Evolutionary conservation across 345 rosid genomes (phyloP).

Genomic region (Citrus maxima): DNA sequence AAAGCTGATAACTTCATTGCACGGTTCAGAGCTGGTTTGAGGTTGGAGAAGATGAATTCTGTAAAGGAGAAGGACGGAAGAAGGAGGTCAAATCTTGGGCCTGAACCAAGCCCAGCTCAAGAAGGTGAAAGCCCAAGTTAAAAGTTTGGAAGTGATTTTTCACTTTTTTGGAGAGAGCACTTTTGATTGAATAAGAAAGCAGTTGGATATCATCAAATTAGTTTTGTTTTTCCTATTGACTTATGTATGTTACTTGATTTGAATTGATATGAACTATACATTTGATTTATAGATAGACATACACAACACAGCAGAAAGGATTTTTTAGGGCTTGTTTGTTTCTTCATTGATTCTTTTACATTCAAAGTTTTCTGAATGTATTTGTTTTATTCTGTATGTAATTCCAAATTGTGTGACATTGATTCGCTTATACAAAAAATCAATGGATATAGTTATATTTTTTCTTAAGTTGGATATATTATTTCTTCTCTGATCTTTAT

Average conservation of each 20-base stretch:
- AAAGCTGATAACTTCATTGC: conserved; percentile 87
- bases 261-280: not conserved
- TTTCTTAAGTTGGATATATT: not conserved
- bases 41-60: conserved; percentile 70
- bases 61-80: conserved; percentile 25
- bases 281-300: not conserved
- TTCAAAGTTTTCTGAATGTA: not conserved
- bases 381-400: not conserved
- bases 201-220: not conserved
- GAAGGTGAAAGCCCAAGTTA: conserved; percentile 1
- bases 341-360: not conserved
- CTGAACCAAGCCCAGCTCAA: not conserved
- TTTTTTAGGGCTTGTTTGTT: not conserved
- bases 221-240: not conserved
- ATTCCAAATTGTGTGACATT: not conserved
- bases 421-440: not conserved
- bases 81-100: conserved; percentile 68
- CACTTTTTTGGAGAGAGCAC: not conserved
- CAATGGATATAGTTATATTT: not conserved
- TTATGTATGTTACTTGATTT: not conserved
- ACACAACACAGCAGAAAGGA: not conserved
- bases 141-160: not conserved
- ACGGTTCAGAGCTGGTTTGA: conserved; percentile 72
- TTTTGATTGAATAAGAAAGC: not conserved
- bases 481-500: not conserved